phyloP scores from a whole-genome alignment of 1,284 basidiomycete species.

The Pseudozyma pruni region DNA sequence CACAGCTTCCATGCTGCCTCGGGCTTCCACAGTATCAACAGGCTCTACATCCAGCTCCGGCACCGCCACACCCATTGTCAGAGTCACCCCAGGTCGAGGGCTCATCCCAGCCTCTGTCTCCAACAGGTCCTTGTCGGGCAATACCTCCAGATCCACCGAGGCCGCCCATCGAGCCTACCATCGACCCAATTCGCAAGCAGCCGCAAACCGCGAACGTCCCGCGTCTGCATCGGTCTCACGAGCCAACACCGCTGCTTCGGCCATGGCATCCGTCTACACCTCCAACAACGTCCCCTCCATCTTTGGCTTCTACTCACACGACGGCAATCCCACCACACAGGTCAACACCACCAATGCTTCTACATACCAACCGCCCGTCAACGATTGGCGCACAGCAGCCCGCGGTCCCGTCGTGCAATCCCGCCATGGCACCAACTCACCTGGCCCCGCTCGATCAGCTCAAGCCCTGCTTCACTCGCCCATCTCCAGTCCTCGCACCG shows the following conservation, averaged over 20 bases:
- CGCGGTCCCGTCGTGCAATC: too few relatives aligned
- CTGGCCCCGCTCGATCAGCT: neutral
- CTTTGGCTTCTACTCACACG: conserved; percentile 47
- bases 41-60: conserved; percentile 25
- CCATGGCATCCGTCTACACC: conserved; percentile 18
- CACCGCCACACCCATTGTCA: conserved; percentile 13
- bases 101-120: neutral
- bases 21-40: conserved; percentile 14
- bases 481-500: conserved; percentile 6
- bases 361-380: neutral
- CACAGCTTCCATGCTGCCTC: conserved; percentile 29
- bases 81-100: neutral
- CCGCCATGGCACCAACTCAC: neutral
- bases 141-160: neutral
- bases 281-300: conserved; percentile 28
- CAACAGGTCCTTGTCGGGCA: conserved; percentile 6
- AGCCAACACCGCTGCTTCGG: conserved; percentile 7
- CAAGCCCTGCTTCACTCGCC: neutral
- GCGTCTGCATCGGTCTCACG: neutral
- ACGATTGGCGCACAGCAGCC: neutral
- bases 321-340: conserved; percentile 3
- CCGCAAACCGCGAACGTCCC: neutral
- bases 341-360: neutral
- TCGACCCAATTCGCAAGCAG: conserved; percentile 1
- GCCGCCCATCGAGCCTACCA: neutral